phyloP scores from a whole-genome alignment of 768 basidiomycete species.

The Roridomyces roridus region DNA sequence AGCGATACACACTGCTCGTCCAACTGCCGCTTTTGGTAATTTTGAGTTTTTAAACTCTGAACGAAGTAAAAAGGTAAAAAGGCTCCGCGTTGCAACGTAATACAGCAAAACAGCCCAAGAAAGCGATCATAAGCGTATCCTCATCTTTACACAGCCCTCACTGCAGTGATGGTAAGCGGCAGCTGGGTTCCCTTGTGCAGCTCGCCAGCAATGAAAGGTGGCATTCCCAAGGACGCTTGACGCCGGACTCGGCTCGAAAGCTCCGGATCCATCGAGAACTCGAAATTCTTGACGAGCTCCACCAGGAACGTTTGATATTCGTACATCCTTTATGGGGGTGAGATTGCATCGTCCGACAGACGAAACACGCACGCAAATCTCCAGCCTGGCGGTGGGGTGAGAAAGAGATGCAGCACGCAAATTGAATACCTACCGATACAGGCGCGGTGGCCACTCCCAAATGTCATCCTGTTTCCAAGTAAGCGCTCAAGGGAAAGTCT shows the following conservation, averaged over 20 bases:
- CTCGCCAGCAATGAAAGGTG: constrained; percentile 52
- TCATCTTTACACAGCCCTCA: no score
- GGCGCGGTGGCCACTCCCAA: constrained; percentile 51
- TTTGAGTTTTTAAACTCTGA: no score
- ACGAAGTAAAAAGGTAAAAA: no score
- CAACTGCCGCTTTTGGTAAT: no score
- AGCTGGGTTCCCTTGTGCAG: constrained; percentile 1
- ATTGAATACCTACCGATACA: constrained; percentile 37
- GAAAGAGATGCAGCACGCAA: background rate
- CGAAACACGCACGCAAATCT: constrained; percentile 42
- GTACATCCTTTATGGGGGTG: constrained; percentile 33
- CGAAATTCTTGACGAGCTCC: constrained; percentile 65
- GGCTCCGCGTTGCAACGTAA: no score
- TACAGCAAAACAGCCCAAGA: no score
- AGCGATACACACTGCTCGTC: no score
- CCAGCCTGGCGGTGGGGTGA: constrained; percentile 39
- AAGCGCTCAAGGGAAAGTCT: background rate
- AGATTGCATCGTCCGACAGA: background rate
- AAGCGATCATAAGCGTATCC: no score
- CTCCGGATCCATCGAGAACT: constrained; percentile 52
- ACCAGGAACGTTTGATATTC: constrained; percentile 65
- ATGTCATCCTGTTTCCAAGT: constrained; percentile 42
- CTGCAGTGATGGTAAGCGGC: background rate
- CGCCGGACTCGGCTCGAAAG: constrained; percentile 43
- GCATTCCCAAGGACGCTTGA: constrained; percentile 54